A percentile compares a stretch with the other conserved stretches of the same genome.
These are phyloP conservation scores for Ceratocystis variospora DNA, from an alignment of 2,329 filamentous ascomycete species.

Conservation along the genomic window DNA sequence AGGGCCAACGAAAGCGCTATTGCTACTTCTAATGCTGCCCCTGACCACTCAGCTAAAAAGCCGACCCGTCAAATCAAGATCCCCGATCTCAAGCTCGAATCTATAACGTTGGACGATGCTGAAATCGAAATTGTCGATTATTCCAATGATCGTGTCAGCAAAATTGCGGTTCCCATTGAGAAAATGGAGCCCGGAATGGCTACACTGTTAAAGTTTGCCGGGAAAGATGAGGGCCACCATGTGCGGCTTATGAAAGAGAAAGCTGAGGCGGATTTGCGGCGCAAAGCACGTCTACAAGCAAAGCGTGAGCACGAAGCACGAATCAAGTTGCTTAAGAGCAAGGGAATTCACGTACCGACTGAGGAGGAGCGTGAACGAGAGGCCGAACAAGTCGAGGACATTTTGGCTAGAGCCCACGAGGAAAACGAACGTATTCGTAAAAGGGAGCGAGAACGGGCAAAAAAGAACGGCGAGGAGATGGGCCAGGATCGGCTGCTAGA, in stretches of 20 bases:
- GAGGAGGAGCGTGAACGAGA: constrained; percentile 75
- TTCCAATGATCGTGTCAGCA: constrained; percentile 21
- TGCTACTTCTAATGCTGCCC: constrained; percentile 19
- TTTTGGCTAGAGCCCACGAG: constrained; percentile 68
- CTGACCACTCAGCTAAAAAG: constrained; percentile 20
- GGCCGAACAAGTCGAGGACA: constrained; percentile 70
- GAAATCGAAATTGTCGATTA: constrained; percentile 52
- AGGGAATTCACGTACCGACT: constrained; percentile 70
- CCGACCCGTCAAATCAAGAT: constrained; percentile 23
- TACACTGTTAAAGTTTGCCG: constrained; percentile 27
- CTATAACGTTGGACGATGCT: constrained; percentile 32
- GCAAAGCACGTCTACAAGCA: constrained; percentile 67
- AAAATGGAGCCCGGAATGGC: constrained; percentile 44
- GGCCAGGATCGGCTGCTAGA: constrained; percentile 40
- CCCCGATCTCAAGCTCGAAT: constrained; percentile 23
- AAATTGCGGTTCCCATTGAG: constrained; percentile 22
- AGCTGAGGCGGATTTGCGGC: constrained; percentile 53
- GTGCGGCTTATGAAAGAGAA: constrained; percentile 33
- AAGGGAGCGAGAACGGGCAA: constrained; percentile 57
- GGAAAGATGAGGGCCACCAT: constrained; percentile 24
- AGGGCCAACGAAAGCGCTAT: constrained; percentile 24
- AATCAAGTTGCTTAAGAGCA: constrained; percentile 61
- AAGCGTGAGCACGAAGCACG: constrained; percentile 61
- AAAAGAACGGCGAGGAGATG: constrained; percentile 36
- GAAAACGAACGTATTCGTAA: constrained; percentile 70